These are phyloP conservation scores for Cryptococcus depauperatus DNA, from an alignment of 1,284 basidiomycete genomes.

Conservation along the genomic window DNA sequence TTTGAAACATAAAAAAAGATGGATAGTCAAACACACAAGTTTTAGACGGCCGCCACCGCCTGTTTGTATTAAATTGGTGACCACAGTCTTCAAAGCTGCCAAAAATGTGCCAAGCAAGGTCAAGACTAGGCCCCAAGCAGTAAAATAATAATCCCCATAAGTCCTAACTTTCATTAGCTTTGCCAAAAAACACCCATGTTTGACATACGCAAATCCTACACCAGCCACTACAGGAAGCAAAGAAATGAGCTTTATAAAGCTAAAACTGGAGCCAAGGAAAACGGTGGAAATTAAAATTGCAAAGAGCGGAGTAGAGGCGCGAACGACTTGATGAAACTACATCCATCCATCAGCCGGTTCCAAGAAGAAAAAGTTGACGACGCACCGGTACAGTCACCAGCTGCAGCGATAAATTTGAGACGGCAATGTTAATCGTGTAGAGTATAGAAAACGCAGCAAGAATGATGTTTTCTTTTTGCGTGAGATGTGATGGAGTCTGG, in stretches of 20 bases:
- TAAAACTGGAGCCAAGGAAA: conserved; percentile 45
- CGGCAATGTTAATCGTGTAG: conserved; percentile 84
- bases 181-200: too few relatives aligned
- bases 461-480: conserved; percentile 54
- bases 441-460: conserved; percentile 72
- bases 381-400: conserved; percentile 83
- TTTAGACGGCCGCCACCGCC: conserved; percentile 43
- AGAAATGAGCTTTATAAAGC: conserved; percentile 55
- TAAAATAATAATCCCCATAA: conserved; percentile 85
- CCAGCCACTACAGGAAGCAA: conserved; percentile 82
- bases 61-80: conserved; percentile 68
- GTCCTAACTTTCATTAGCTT: too few relatives aligned
- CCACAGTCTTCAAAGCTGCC: conserved; percentile 82
- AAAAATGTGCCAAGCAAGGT: conserved; percentile 80
- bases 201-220: conserved; percentile 85
- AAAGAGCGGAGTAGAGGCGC: conserved; percentile 85
- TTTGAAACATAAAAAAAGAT: background rate
- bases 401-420: conserved; percentile 78
- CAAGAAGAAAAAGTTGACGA: conserved; percentile 16
- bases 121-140: conserved; percentile 67
- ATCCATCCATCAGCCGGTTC: background rate
- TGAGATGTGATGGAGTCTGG: conserved; percentile 54
- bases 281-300: conserved; percentile 65
- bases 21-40: conserved; percentile 26
- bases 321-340: conserved; percentile 89